Percentiles rank a stretch among this genome's conserved stretches.
phyloP scores from a whole-genome alignment of 805 yeast species.

The Groenewaldozyma tartarivorans region DNA sequence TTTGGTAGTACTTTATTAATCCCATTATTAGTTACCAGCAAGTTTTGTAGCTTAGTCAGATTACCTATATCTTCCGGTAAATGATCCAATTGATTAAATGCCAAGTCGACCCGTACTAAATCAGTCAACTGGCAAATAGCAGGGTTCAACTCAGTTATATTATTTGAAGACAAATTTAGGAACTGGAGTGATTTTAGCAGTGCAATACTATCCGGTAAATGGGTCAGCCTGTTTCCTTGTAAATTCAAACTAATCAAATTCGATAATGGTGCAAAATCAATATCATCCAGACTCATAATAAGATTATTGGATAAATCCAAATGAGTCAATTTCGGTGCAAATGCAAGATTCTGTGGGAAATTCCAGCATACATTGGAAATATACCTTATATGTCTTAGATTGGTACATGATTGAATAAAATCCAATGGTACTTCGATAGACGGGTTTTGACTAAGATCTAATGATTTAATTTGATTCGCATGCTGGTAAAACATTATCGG shows the following conservation, averaged over 20 bases:
- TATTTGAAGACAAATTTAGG: slow-evolving; percentile 74
- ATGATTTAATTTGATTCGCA: slow-evolving; percentile 67
- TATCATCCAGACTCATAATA: slow-evolving; percentile 40
- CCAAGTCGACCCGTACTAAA: slow-evolving; percentile 62
- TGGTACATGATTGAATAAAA: slow-evolving; percentile 72
- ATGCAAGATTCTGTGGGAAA: slow-evolving; percentile 66
- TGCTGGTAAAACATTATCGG: slow-evolving; percentile 76
- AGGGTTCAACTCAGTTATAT: slow-evolving; percentile 44
- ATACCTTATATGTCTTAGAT: slow-evolving; percentile 56
- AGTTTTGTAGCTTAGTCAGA: slow-evolving; percentile 51
- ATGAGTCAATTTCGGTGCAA: slow-evolving; percentile 55
- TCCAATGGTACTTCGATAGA: slow-evolving; percentile 76
- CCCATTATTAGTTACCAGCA: slow-evolving; percentile 68
- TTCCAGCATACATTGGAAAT: slow-evolving; percentile 62
- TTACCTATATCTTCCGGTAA: slow-evolving; percentile 56
- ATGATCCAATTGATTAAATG: slow-evolving; percentile 60
- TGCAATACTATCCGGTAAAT: slow-evolving; percentile 53
- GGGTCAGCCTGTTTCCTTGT: slow-evolving; percentile 64
- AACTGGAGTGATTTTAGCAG: slow-evolving; percentile 42
- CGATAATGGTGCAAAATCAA: slow-evolving; percentile 42
- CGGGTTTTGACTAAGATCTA: slow-evolving; percentile 82
- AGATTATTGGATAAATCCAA: slow-evolving; percentile 74
- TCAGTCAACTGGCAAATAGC: slow-evolving; percentile 50
- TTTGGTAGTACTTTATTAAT: slow-evolving; percentile 44
- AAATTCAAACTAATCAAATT: slow-evolving; percentile 50